Evolutionary conservation across 2,329 filamentous ascomycete genomes (phyloP).

Genomic region (Orbilia brochopaga): DNA sequence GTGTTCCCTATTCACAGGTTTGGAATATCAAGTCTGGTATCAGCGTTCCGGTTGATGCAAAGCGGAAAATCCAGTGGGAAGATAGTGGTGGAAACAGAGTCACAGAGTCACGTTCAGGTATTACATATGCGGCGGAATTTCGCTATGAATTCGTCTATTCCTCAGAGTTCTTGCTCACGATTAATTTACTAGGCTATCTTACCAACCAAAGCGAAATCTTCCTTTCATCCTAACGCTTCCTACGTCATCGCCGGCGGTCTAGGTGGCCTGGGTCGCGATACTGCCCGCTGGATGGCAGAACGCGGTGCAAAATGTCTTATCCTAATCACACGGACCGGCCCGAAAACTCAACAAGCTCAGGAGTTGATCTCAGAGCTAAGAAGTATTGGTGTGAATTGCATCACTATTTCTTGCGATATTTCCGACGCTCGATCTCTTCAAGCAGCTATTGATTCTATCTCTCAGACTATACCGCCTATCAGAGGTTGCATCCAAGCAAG

Average conservation of each 20-base stretch:
- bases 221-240: constrained; percentile 57
- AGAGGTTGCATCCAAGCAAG: constrained; percentile 30
- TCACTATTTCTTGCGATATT: constrained; percentile 21
- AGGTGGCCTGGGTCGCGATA: constrained; percentile 65
- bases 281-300: constrained; percentile 63
- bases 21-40: constrained; percentile 54
- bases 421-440: background rate
- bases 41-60: constrained; percentile 61
- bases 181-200: constrained; percentile 7
- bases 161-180: background rate
- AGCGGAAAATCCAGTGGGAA: constrained; percentile 61
- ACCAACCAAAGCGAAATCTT: background rate
- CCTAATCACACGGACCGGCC: constrained; percentile 64
- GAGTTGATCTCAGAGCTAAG: constrained; percentile 2
- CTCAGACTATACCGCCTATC: constrained; percentile 11
- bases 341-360: constrained; percentile 45
- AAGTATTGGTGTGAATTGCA: constrained; percentile 11
- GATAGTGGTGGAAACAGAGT: constrained; percentile 56
- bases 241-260: constrained; percentile 67
- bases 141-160: background rate
- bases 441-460: background rate
- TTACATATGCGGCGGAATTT: background rate
- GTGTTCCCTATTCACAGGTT: constrained; percentile 56
- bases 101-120: constrained; percentile 6
- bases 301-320: constrained; percentile 64